Conservation (phyloP, 768 basidiomycete genomes). For the Rhizopogon vesiculosus region DNA sequence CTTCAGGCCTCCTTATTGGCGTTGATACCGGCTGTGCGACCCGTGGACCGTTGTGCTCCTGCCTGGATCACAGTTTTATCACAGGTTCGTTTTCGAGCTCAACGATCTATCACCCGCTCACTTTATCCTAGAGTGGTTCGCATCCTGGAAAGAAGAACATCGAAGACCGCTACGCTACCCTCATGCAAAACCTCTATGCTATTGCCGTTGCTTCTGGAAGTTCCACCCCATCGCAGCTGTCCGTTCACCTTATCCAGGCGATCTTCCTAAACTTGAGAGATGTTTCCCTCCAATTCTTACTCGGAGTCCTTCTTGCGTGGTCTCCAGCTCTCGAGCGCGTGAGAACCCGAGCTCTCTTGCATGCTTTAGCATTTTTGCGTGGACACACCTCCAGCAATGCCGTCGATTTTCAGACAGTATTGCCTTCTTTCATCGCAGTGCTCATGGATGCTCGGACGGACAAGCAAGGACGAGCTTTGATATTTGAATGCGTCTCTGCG, state of each 20-base stretch:
- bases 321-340: slow-evolving; percentile 26
- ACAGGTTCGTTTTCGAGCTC: slow-evolving; percentile 24
- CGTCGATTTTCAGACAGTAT: slow-evolving; percentile 76
- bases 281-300: slow-evolving; percentile 75
- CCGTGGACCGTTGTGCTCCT: slow-evolving; percentile 30
- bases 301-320: slow-evolving; percentile 57
- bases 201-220: slow-evolving; percentile 56
- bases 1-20: slow-evolving; percentile 57
- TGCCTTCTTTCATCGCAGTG: slow-evolving; percentile 65
- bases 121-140: slow-evolving; percentile 11
- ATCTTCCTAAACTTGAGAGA: slow-evolving; percentile 68
- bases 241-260: slow-evolving; percentile 51
- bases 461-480: slow-evolving; percentile 28
- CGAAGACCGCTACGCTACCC: slow-evolving; percentile 44
- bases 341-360: slow-evolving; percentile 58
- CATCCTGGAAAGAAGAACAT: slow-evolving; percentile 9
- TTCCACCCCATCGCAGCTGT: slow-evolving; percentile 36
- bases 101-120: not conserved
- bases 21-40: slow-evolving; percentile 42
- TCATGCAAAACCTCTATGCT: slow-evolving; percentile 63
- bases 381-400: slow-evolving; percentile 56
- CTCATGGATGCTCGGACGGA: slow-evolving; percentile 29
- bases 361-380: slow-evolving; percentile 76
- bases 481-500: slow-evolving; percentile 51
- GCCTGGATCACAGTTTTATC: slow-evolving; percentile 46